phyloP scores from a whole-genome alignment of 306 rosid species.

The Cucurbita maxima region DNA sequence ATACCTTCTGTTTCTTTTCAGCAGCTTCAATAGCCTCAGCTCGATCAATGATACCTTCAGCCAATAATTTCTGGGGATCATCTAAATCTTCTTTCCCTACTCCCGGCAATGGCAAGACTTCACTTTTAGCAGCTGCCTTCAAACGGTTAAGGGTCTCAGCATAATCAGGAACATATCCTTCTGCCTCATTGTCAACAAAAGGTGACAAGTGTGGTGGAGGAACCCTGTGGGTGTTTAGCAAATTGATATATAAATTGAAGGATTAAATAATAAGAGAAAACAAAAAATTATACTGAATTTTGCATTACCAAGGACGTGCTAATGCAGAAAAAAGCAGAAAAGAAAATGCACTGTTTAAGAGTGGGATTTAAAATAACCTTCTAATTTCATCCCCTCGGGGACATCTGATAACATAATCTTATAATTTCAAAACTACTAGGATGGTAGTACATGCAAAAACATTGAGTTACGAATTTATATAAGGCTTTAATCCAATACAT shows the following conservation, averaged over 20 bases:
- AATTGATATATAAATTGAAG: background rate
- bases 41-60: conserved; percentile 58
- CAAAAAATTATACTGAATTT: background rate
- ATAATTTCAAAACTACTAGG: background rate
- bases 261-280: background rate
- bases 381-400: no score
- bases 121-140: conserved; percentile 55
- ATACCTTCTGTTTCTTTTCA: conserved; percentile 55
- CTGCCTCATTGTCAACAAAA: conserved; percentile 61
- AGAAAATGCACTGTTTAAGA: background rate
- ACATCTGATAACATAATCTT: background rate
- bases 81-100: conserved; percentile 55
- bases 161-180: conserved; percentile 83
- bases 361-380: background rate
- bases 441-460: background rate
- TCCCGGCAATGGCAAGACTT: conserved; percentile 74
- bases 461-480: background rate
- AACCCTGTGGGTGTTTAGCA: conserved; percentile 29
- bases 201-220: conserved; percentile 95
- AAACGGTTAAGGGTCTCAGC: conserved; percentile 62
- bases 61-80: conserved; percentile 63
- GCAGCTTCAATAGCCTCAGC: conserved; percentile 80
- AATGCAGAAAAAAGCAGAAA: background rate
- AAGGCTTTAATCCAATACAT: background rate
- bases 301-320: background rate